Evolutionary conservation across 345 rosid species (phyloP).

Genomic region (Anacardium occidentale): DNA sequence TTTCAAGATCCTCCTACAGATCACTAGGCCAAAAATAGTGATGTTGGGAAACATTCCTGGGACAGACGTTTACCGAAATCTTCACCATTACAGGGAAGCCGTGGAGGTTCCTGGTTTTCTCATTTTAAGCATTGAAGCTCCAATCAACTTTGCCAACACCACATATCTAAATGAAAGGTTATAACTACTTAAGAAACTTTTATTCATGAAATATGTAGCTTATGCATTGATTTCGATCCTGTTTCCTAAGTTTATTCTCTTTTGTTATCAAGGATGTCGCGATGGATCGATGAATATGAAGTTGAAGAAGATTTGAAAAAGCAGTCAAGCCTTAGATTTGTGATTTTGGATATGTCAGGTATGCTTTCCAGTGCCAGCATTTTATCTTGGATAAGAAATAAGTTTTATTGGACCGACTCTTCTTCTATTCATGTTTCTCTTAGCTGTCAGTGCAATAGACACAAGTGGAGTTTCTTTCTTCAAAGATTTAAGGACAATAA

Average conservation of each 20-base stretch:
- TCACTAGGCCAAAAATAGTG: constrained; percentile 77
- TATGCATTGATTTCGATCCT: not conserved
- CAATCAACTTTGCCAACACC: constrained; percentile 84
- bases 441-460: constrained; percentile 85
- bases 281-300: constrained; percentile 88
- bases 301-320: constrained; percentile 48
- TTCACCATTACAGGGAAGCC: constrained; percentile 79
- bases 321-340: constrained; percentile 49
- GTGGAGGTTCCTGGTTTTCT: constrained; percentile 68
- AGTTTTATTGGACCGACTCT: not conserved
- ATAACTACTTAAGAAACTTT: constrained; percentile 10
- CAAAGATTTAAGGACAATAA: constrained; percentile 58
- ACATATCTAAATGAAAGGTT: constrained; percentile 83
- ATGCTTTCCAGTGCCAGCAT: constrained; percentile 10
- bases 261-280: constrained; percentile 45
- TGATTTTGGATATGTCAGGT: constrained; percentile 81
- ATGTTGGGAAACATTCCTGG: constrained; percentile 83
- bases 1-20: constrained; percentile 78
- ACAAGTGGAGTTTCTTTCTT: constrained; percentile 76
- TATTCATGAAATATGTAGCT: not conserved
- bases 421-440: not conserved
- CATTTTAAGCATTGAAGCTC: constrained; percentile 73
- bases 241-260: not conserved
- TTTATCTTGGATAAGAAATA: not conserved
- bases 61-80: constrained; percentile 61